Evolutionary conservation across 2,329 filamentous ascomycete genomes (phyloP).

Genomic region (Emericellopsis atlantica): DNA sequence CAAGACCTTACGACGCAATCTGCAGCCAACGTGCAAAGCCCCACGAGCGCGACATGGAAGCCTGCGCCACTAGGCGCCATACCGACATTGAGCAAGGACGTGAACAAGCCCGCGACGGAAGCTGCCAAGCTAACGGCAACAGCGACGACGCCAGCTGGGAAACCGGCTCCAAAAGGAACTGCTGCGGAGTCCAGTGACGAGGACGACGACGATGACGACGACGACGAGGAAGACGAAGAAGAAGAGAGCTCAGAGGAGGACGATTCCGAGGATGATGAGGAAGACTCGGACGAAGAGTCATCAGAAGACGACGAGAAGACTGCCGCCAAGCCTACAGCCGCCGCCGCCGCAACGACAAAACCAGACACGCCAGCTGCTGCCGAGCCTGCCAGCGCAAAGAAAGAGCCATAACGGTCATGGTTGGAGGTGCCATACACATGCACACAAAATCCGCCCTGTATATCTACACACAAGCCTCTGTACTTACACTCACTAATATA

Average conservation of each 20-base stretch:
- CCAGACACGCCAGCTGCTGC: not conserved
- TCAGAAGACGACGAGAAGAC: constrained; percentile 3
- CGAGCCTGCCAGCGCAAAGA: not conserved
- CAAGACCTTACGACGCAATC: constrained; percentile 10
- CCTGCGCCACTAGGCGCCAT: constrained; percentile 4
- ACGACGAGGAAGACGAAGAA: constrained; percentile 7
- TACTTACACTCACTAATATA: constrained; percentile 29
- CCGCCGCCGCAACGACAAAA: not conserved
- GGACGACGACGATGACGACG: constrained; percentile 1
- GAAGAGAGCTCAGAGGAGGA: constrained; percentile 11
- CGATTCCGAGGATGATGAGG: constrained; percentile 10
- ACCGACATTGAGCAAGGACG: constrained; percentile 3
- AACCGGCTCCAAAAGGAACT: constrained; percentile 2
- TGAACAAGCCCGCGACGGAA: constrained; percentile 4
- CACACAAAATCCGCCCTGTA: not conserved
- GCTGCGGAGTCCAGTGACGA: constrained; percentile 1
- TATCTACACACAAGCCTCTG: not conserved
- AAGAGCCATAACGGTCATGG: not conserved
- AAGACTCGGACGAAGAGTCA: constrained; percentile 6
- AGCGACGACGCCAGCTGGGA: not conserved
- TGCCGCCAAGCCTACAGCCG: not conserved
- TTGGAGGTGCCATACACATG: not conserved
- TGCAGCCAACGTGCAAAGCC: constrained; percentile 26
- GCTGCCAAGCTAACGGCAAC: no score
- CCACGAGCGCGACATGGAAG: constrained; percentile 27